phyloP scores from a whole-genome alignment of 2,329 filamentous ascomycete genomes.

The Diplodia scrobiculata region DNA sequence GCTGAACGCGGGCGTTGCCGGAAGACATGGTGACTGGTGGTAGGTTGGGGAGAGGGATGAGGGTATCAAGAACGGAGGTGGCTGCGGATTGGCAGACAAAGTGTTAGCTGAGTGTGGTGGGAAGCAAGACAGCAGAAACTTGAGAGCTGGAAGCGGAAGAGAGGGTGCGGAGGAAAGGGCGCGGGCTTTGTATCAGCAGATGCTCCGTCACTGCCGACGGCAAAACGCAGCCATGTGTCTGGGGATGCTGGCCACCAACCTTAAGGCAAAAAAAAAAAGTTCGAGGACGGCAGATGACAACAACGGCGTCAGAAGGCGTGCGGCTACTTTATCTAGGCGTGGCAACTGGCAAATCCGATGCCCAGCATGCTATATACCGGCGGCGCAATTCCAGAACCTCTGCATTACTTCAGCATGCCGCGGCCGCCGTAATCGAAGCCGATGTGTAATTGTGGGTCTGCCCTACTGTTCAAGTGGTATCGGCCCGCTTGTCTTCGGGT shows the following conservation, averaged over 20 bases:
- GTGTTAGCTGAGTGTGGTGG: constrained; percentile 1
- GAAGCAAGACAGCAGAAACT: not conserved
- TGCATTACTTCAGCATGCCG: constrained; percentile 29
- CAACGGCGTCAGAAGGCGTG: constrained; percentile 5
- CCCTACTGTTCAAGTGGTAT: constrained; percentile 21
- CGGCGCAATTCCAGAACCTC: constrained; percentile 26
- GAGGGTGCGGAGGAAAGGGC: constrained; percentile 16
- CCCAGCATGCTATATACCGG: constrained; percentile 16
- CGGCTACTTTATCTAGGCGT: not conserved
- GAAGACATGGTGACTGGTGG: constrained; percentile 37
- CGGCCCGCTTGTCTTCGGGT: constrained; percentile 26
- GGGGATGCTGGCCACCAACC: constrained; percentile 21
- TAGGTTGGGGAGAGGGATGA: not conserved
- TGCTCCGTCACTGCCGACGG: constrained; percentile 30
- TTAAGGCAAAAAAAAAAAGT: constrained; percentile 11
- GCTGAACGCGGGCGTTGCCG: constrained; percentile 46
- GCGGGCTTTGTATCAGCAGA: constrained; percentile 36
- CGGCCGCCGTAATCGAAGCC: constrained; percentile 22
- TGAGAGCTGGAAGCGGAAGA: constrained; percentile 9
- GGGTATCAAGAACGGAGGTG: constrained; percentile 12
- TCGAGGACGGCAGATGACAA: constrained; percentile 20
- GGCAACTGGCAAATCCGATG: not conserved
- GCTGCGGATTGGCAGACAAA: constrained; percentile 16
- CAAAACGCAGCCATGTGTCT: constrained; percentile 16
- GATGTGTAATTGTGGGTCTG: constrained; percentile 28